Base-by-base conservation (phyloP, 1,139 yeast species). In the Geotrichum cucujoidarum region DNA sequence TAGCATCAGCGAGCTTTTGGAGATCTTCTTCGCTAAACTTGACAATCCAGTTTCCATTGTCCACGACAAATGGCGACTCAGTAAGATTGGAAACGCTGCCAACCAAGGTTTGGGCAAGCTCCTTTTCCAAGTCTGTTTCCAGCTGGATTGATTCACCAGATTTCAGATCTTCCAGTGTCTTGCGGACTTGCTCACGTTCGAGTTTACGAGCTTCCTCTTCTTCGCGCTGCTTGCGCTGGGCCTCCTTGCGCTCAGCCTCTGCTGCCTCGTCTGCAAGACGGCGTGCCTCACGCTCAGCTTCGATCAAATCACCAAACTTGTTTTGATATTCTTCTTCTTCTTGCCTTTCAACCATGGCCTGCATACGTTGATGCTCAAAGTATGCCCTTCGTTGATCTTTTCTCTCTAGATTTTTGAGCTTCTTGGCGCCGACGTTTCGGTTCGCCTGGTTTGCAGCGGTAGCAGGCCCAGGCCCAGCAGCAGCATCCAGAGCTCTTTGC, bases 361-460 rank as follows among this genome's bases (percentile, higher is more conserved):
- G 40, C 24, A 43, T 46, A 27, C 57, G 48, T 7, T 43, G 33
- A 32, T 49, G 47, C 25, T 54, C 57, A 38, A 34, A 29, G 40
- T 49, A 54, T 14, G 52, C 50, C n/a, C 54, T 42, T 16, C 44
- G 39, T 43, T 51, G 54, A 20, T 53, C 56, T 21, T 45, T 46
- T 7, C 47, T 41, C 17, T 51, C 53, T 7, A 54, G 36, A 1
- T 55, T 51, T 40, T 46, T 49, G 22, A 56, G 48, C 32, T 54
- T 54, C 32, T 54, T 54, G 7, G 54, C 36, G 18, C 54, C 54
- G 13, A 52, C 47, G 3, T 43, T 39, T 31, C 49, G 37, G 22
- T 41, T 45, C 17, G 24, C 27, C 18, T 36, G 37, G 30, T 30
- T 25, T 11, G 22, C 17, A 8, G 50, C 27, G 1, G 49, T 40